Percentiles rank a stretch among this genome's conserved stretches.
Evolutionary conservation across 345 rosid genomes (phyloP).

Genomic region (Eucalyptus camaldulensis): DNA sequence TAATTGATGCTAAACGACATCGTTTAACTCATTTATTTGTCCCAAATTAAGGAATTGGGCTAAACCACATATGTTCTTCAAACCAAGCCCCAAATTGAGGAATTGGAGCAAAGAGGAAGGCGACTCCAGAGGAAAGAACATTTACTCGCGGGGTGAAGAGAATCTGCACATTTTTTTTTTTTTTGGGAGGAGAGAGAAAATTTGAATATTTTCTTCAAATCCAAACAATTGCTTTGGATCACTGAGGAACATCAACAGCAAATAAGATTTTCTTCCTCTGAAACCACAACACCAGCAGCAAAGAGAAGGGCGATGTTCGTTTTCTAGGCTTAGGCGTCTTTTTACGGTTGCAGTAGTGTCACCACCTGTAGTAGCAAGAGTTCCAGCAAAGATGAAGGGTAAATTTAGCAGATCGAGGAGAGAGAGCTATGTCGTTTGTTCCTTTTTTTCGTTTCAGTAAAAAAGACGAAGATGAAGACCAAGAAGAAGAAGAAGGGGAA

Average conservation of each 20-base stretch:
- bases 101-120: not conserved
- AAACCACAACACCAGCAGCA: not conserved
- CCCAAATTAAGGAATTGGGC: not conserved
- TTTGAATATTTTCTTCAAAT: not conserved
- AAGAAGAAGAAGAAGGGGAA: not conserved
- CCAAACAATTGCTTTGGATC: not conserved
- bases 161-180: not conserved
- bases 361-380: not conserved
- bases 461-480: not conserved
- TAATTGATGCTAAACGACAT: not conserved
- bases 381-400: not conserved
- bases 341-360: not conserved
- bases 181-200: not conserved
- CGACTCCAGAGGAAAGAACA: not conserved
- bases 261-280: not conserved
- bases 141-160: not conserved
- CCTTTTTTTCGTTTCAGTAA: not conserved
- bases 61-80: not conserved
- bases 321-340: not conserved
- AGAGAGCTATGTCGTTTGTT: not conserved
- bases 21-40: not conserved
- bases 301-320: not conserved
- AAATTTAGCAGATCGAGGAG: not conserved
- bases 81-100: not conserved
- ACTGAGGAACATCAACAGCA: not conserved